These are phyloP conservation scores for Debaryomyces prosopidis DNA, from an alignment of 805 yeast species.

Conservation along the genomic window DNA sequence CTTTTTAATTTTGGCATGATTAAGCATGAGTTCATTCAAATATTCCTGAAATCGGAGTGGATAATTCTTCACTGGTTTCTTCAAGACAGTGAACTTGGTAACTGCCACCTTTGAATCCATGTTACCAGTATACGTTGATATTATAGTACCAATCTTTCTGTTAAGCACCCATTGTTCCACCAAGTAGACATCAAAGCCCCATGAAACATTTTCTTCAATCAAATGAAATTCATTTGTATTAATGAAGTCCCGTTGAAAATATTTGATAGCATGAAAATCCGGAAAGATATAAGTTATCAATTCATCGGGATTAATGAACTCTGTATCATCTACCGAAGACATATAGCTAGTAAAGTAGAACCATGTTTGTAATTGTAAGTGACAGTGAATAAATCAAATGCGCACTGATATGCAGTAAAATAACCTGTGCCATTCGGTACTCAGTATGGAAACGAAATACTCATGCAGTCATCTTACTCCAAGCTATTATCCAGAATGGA, in stretches of 20 bases:
- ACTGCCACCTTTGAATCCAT: slow-evolving; percentile 62
- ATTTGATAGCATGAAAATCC: slow-evolving; percentile 55
- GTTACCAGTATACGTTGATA: slow-evolving; percentile 87
- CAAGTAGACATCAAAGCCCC: slow-evolving; percentile 85
- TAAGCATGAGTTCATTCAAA: slow-evolving; percentile 62
- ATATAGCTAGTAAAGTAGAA: neutral
- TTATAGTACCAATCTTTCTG: slow-evolving; percentile 63
- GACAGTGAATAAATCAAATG: too few species aligned
- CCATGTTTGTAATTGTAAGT: too few species aligned
- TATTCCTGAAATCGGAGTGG: slow-evolving; percentile 56
- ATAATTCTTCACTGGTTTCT: slow-evolving; percentile 48
- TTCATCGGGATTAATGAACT: slow-evolving; percentile 11
- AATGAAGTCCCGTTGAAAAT: slow-evolving; percentile 42
- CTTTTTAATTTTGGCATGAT: slow-evolving; percentile 68
- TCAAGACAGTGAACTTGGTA: slow-evolving; percentile 53
- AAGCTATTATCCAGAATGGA: too few species aligned
- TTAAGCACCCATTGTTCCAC: slow-evolving; percentile 94
- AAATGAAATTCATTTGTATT: slow-evolving; percentile 36
- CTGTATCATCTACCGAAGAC: neutral
- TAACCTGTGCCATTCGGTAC: too few species aligned
- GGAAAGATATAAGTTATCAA: slow-evolving; percentile 50
- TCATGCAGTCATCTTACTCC: too few species aligned
- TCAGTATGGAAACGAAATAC: too few species aligned
- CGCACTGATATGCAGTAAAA: too few species aligned
- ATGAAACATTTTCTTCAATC: slow-evolving; percentile 47